phyloP scores from a whole-genome alignment of 1,284 basidiomycete genomes.

The Boletus semigastroideus region DNA sequence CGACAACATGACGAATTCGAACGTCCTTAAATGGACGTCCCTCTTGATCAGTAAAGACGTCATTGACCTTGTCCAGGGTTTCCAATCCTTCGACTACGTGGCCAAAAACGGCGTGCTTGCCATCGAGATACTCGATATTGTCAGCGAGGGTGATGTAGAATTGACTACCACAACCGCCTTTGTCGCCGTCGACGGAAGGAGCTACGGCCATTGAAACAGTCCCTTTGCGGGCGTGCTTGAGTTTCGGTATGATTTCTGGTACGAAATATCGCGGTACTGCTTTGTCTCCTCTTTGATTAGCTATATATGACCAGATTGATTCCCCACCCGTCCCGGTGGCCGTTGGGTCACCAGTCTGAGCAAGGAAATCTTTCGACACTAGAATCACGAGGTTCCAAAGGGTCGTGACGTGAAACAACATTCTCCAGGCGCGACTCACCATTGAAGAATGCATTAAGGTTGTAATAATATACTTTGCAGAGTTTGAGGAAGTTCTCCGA shows the following conservation, averaged over 20 bases:
- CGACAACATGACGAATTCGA: constrained; percentile 87
- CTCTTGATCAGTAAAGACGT: constrained; percentile 85
- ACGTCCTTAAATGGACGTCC: constrained; percentile 93
- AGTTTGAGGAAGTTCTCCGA: constrained; percentile 97
- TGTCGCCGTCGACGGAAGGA: constrained; percentile 62
- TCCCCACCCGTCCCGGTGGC: constrained; percentile 93
- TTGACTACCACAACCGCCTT: constrained; percentile 88
- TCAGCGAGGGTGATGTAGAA: constrained; percentile 95
- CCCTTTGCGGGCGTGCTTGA: constrained; percentile 86
- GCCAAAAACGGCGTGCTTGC: constrained; percentile 94
- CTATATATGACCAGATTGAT: constrained; percentile 76
- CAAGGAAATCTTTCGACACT: constrained; percentile 95
- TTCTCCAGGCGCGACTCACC: constrained; percentile 51
- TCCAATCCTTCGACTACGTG: constrained; percentile 94
- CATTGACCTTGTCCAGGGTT: constrained; percentile 91
- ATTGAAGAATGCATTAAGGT: constrained; percentile 95
- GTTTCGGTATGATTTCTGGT: constrained; percentile 74
- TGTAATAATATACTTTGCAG: constrained; percentile 96
- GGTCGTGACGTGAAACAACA: constrained; percentile 13
- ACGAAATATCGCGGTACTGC: constrained; percentile 73
- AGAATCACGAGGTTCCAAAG: constrained; percentile 6
- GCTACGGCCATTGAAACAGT: constrained; percentile 97
- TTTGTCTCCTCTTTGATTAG: constrained; percentile 45
- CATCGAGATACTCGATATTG: constrained; percentile 92
- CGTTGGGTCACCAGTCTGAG: constrained; percentile 93